Evolutionary conservation across 2,329 filamentous ascomycete genomes (phyloP).

Genomic region (Lasiodiplodia sp.): DNA sequence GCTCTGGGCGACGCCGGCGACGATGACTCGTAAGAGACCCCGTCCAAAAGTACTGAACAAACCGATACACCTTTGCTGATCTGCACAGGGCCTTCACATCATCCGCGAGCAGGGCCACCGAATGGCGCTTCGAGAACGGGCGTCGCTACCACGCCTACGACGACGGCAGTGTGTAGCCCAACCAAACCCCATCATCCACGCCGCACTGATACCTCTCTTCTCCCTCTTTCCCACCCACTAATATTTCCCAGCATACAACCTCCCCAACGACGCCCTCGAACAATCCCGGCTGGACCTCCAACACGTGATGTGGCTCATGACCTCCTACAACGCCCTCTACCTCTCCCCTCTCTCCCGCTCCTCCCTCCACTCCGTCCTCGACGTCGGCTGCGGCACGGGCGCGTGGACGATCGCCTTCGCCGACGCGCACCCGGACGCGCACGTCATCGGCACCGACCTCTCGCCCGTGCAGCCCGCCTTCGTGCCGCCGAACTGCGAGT

Average conservation of each 20-base stretch:
- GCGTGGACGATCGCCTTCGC: constrained; percentile 34
- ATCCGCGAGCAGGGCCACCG: not conserved
- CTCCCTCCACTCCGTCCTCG: constrained; percentile 13
- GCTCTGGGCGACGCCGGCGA: not conserved
- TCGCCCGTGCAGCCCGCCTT: constrained; percentile 53
- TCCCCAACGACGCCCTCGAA: constrained; percentile 29
- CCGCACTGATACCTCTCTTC: not conserved
- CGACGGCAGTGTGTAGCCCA: not conserved
- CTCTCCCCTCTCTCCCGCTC: constrained; percentile 39
- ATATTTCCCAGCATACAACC: constrained; percentile 20
- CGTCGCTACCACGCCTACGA: constrained; percentile 22
- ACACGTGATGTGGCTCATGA: constrained; percentile 36
- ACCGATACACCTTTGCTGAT: not conserved
- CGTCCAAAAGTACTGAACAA: too few species aligned
- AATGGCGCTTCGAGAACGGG: constrained; percentile 30
- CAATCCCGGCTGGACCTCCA: constrained; percentile 27
- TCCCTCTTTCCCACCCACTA: too few species aligned
- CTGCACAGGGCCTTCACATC: constrained; percentile 17
- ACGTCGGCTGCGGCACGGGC: constrained; percentile 37
- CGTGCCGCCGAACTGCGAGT: constrained; percentile 32
- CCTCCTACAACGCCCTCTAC: constrained; percentile 45
- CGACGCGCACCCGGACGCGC: constrained; percentile 44
- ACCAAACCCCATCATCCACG: not conserved
- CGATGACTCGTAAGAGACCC: not conserved
- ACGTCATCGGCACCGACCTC: constrained; percentile 57